phyloP scores from a whole-genome alignment of 2,329 filamentous ascomycete species.

The Cercospora brassicicola region DNA sequence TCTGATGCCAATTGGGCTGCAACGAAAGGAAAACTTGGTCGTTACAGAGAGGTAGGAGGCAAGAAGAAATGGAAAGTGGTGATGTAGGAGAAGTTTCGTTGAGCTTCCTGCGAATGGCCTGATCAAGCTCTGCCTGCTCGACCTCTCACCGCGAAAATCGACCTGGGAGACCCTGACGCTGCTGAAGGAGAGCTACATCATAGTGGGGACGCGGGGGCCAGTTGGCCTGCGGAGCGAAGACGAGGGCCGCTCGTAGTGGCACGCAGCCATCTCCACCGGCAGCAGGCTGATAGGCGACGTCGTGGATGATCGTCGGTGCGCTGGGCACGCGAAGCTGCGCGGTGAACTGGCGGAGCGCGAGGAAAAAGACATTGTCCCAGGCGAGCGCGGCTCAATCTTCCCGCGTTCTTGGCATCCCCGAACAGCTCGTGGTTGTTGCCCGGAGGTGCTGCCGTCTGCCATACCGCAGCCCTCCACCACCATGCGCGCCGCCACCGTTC shows the following conservation, averaged over 20 bases:
- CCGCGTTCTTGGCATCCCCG: constrained; percentile 8
- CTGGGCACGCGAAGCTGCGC: background rate
- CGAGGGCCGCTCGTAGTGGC: background rate
- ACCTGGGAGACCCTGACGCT: constrained; percentile 11
- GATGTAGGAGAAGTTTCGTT: constrained; percentile 6
- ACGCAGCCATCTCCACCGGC: constrained; percentile 1
- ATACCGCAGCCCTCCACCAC: constrained; percentile 30
- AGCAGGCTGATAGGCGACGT: constrained; percentile 1
- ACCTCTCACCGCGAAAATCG: constrained; percentile 11
- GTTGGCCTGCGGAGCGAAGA: constrained; percentile 3
- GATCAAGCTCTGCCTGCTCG: constrained; percentile 3
- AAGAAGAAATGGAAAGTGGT: background rate
- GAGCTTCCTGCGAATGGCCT: constrained; percentile 2
- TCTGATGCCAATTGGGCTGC: background rate
- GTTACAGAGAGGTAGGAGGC: background rate
- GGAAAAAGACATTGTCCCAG: background rate
- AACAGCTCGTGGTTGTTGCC: background rate
- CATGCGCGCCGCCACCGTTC: constrained; percentile 41
- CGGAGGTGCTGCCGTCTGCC: background rate
- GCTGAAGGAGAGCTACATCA: constrained; percentile 16
- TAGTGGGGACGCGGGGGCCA: constrained; percentile 14
- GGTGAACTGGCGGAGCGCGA: background rate
- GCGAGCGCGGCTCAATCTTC: background rate
- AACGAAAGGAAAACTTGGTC: background rate
- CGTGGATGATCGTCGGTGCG: constrained; percentile 1